phyloP scores from a whole-genome alignment of 148 eudicot genomes.

The Rhododendron ovatum region DNA sequence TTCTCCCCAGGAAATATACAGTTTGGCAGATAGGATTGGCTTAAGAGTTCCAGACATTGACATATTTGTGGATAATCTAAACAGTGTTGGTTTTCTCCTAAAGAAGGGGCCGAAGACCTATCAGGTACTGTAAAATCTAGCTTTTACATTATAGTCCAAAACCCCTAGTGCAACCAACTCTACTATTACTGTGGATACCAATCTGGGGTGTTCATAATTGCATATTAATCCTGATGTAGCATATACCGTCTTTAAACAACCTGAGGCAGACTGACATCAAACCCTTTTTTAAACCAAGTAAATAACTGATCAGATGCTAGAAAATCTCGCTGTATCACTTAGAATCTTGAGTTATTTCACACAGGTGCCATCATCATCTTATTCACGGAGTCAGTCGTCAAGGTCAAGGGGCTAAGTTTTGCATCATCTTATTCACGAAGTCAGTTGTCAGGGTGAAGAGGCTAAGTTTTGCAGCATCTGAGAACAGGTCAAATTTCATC shows the following conservation, averaged over 20 bases:
- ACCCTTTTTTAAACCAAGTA: neutral
- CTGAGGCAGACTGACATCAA: neutral
- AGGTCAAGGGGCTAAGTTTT: conserved; percentile 37
- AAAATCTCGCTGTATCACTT: neutral
- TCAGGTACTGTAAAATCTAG: conserved; percentile 48
- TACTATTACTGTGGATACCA: neutral
- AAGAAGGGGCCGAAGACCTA: conserved; percentile 96
- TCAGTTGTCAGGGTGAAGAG: conserved; percentile 59
- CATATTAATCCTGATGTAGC: neutral
- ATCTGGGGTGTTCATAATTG: neutral
- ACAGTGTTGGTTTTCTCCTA: conserved; percentile 63
- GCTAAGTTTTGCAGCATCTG: neutral
- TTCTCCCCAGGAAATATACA: conserved; percentile 72
- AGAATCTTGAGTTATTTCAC: conserved; percentile 10
- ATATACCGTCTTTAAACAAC: neutral
- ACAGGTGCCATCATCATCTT: conserved; percentile 82
- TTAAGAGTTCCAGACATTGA: conserved; percentile 91
- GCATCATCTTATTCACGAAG: conserved; percentile 65
- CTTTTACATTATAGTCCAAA: neutral
- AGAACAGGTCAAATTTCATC: neutral
- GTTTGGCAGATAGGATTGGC: conserved; percentile 89
- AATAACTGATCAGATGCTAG: neutral
- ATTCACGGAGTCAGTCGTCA: conserved; percentile 65
- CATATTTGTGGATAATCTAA: conserved; percentile 71
- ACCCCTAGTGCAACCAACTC: neutral